Percentiles rank a stretch among this genome's conserved stretches.
phyloP scores from a whole-genome alignment of 371 early-diverging fungal species.

The Actinomortierella wolfii region DNA sequence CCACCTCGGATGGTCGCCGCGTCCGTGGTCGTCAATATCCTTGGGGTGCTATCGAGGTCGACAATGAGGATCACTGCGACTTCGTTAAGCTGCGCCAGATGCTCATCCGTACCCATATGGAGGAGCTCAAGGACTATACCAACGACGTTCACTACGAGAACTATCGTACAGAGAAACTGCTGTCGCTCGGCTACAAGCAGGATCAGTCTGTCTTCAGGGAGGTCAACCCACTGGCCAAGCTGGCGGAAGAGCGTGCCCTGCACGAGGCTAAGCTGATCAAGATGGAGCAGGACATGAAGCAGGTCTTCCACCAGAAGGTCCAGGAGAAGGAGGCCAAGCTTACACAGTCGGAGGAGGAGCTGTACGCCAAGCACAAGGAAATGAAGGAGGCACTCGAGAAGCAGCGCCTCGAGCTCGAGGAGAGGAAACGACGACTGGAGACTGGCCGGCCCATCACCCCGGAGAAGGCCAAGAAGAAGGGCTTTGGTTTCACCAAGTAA shows the following conservation, averaged over 20 bases:
- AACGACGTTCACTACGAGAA: constrained; percentile 87
- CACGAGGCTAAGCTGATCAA: constrained; percentile 96
- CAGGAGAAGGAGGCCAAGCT: constrained; percentile 97
- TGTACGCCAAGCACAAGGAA: constrained; percentile 94
- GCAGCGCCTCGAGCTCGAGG: constrained; percentile 91
- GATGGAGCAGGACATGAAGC: constrained; percentile 98
- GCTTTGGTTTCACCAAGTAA: constrained; percentile 69
- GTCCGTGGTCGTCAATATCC: constrained; percentile 95
- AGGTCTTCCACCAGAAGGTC: constrained; percentile 97
- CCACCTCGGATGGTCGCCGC: constrained; percentile 79
- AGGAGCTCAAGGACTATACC: constrained; percentile 89
- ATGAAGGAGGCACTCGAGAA: constrained; percentile 96
- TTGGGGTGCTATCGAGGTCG: constrained; percentile 96
- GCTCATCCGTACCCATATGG: constrained; percentile 89
- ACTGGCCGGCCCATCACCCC: constrained; percentile 85
- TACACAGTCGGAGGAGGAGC: constrained; percentile 96
- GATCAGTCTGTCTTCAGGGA: constrained; percentile 82
- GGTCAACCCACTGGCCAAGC: constrained; percentile 87
- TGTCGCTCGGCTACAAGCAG: constrained; percentile 82
- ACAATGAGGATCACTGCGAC: constrained; percentile 90
- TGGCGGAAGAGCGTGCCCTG: constrained; percentile 90
- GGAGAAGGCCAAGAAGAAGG: constrained; percentile 78
- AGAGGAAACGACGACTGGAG: constrained; percentile 90
- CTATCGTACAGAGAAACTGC: constrained; percentile 87
- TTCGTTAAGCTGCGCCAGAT: constrained; percentile 95